Percentiles rank a stretch among this genome's conserved stretches.
phyloP scores from a whole-genome alignment of 192 early-diverging fungal species.

The Backusella circina region DNA sequence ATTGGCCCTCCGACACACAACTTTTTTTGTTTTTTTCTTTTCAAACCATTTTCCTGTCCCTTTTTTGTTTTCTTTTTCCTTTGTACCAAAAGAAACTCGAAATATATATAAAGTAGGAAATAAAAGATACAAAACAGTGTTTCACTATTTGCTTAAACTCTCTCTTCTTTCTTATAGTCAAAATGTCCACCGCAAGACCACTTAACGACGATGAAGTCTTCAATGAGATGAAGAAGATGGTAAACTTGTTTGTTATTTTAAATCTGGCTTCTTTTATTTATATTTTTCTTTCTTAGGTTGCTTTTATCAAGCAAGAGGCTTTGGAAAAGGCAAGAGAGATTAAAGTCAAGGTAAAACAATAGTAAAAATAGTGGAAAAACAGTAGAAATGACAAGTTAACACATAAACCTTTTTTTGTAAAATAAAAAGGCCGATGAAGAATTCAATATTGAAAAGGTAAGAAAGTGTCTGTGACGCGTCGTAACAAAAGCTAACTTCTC shows the following conservation, averaged over 20 bases:
- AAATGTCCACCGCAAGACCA: slow-evolving; percentile 36
- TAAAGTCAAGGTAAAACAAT: slow-evolving; percentile 80
- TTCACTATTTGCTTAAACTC: not conserved
- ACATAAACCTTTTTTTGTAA: not conserved
- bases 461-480: not conserved
- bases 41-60: not conserved
- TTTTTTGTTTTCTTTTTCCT: not conserved
- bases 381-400: not conserved
- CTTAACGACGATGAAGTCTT: slow-evolving; percentile 95
- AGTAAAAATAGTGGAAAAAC: not conserved
- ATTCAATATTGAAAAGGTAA: slow-evolving; percentile 98
- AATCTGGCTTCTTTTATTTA: not conserved
- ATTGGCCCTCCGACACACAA: not conserved
- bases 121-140: not conserved
- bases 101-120: not conserved
- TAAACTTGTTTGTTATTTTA: slow-evolving; percentile 20
- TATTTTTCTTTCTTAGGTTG: slow-evolving; percentile 54
- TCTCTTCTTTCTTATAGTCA: not conserved
- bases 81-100: not conserved
- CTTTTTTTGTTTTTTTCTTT: not conserved
- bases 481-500: not conserved
- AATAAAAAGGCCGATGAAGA: slow-evolving; percentile 89
- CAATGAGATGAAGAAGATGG: slow-evolving; percentile 99
- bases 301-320: slow-evolving; percentile 99
- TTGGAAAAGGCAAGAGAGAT: slow-evolving; percentile 97